Percentiles rank a stretch among this genome's conserved stretches.
Evolutionary conservation across 2,329 filamentous ascomycete genomes (phyloP).

Genomic region (Chrysoporthe puriensis): DNA sequence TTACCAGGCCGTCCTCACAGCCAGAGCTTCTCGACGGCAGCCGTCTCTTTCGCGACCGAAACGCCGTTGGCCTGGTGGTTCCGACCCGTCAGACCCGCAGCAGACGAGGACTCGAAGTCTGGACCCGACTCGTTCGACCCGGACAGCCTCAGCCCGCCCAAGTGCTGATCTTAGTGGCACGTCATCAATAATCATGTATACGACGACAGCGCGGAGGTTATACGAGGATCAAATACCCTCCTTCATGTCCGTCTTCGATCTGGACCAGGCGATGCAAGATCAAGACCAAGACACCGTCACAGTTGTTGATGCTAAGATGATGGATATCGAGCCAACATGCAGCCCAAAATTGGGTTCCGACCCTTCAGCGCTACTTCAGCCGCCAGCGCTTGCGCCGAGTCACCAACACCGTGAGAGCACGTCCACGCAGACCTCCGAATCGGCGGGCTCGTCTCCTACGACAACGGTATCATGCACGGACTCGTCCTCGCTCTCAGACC

Average conservation of each 20-base stretch:
- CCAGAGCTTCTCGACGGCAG: conserved; percentile 1
- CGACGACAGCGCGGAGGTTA: conserved; percentile 61
- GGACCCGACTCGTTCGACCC: conserved; percentile 11
- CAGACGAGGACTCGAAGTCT: conserved; percentile 9
- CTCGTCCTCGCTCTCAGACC: conserved; percentile 86
- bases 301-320: conserved; percentile 57
- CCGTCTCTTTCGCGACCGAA: conserved; percentile 14
- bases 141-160: conserved; percentile 17
- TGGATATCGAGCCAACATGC: conserved; percentile 48
- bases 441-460: conserved; percentile 91
- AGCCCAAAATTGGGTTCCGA: conserved; percentile 43
- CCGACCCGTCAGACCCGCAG: conserved; percentile 8
- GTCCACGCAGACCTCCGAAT: conserved; percentile 79
- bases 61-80: conserved; percentile 13
- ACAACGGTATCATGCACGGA: conserved; percentile 92
- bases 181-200: conserved; percentile 56
- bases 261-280: conserved; percentile 58
- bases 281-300: conserved; percentile 58
- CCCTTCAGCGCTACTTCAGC: conserved; percentile 37
- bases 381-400: conserved; percentile 50
- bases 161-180: conserved; percentile 14
- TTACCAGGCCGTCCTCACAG: conserved; percentile 13
- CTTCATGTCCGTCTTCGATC: conserved; percentile 76
- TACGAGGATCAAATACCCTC: conserved; percentile 75
- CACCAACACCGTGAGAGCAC: conserved; percentile 77